phyloP scores from a whole-genome alignment of 345 rosid genomes.

The Citrus mangshanensis region DNA sequence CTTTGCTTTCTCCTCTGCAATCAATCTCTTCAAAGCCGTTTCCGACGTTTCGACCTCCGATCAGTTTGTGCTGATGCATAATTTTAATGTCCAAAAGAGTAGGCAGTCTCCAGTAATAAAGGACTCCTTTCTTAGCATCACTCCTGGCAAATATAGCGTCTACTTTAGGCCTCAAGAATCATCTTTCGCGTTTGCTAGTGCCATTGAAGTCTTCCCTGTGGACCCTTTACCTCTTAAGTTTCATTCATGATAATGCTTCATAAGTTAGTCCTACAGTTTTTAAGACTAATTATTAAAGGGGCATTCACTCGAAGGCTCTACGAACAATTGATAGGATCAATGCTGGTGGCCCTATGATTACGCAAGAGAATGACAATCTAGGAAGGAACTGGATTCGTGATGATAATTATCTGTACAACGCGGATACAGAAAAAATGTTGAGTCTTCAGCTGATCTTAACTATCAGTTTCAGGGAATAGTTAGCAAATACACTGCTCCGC shows the following conservation, averaged over 20 bases:
- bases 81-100: conserved; percentile 21
- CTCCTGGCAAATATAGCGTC: neutral
- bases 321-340: conserved; percentile 36
- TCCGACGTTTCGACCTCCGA: conserved; percentile 38
- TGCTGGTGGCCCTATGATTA: conserved; percentile 37
- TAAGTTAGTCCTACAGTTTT: neutral
- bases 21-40: conserved; percentile 29
- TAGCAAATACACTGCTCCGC: conserved; percentile 36
- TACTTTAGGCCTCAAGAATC: no score
- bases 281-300: neutral
- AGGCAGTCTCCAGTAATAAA: conserved; percentile 16
- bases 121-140: conserved; percentile 45
- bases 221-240: conserved; percentile 18
- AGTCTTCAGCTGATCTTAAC: neutral
- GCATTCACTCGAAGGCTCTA: conserved; percentile 24
- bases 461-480: conserved; percentile 1
- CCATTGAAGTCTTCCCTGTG: conserved; percentile 44
- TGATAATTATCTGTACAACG: conserved; percentile 18
- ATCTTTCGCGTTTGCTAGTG: no score
- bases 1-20: conserved; percentile 20
- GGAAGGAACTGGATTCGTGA: conserved; percentile 48
- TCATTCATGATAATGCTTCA: conserved; percentile 11
- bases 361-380: conserved; percentile 29
- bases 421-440: neutral
- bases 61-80: conserved; percentile 19